phyloP scores from a whole-genome alignment of 1,284 basidiomycete species.

The Ceratobasidium sp. region DNA sequence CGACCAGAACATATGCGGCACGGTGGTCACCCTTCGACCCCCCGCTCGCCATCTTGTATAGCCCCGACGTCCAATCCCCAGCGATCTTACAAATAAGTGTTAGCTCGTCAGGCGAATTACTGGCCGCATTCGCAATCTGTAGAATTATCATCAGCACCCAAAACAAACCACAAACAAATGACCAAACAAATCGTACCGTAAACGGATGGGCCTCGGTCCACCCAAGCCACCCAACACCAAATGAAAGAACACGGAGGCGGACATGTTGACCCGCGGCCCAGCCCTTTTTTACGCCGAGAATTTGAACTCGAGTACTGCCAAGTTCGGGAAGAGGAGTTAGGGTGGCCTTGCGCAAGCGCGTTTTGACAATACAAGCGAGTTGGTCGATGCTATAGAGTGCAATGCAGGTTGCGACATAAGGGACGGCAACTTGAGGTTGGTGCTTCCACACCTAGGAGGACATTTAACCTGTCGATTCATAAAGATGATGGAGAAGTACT shows the following conservation, averaged over 20 bases:
- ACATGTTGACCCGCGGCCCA: slow-evolving; percentile 40
- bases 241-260: slow-evolving; percentile 20
- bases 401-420: slow-evolving; percentile 29
- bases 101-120: slow-evolving; percentile 27
- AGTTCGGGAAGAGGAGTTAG: slow-evolving; percentile 33
- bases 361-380: slow-evolving; percentile 24
- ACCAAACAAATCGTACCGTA: slow-evolving; percentile 4
- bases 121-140: slow-evolving; percentile 21
- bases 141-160: not conserved
- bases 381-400: slow-evolving; percentile 26
- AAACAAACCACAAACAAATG: not conserved
- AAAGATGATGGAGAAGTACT: not conserved
- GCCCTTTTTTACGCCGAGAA: slow-evolving; percentile 8
- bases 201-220: slow-evolving; percentile 40
- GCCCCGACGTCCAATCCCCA: slow-evolving; percentile 41
- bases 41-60: slow-evolving; percentile 27
- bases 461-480: not conserved
- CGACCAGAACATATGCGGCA: slow-evolving; percentile 44
- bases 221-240: slow-evolving; percentile 17
- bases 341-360: slow-evolving; percentile 17
- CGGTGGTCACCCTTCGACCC: not conserved
- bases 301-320: slow-evolving; percentile 11
- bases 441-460: slow-evolving; percentile 29
- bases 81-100: slow-evolving; percentile 43
- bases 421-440: slow-evolving; percentile 28